Base-by-base conservation (phyloP, 1,284 basidiomycete genomes). In the Inonotus hispidus region DNA sequence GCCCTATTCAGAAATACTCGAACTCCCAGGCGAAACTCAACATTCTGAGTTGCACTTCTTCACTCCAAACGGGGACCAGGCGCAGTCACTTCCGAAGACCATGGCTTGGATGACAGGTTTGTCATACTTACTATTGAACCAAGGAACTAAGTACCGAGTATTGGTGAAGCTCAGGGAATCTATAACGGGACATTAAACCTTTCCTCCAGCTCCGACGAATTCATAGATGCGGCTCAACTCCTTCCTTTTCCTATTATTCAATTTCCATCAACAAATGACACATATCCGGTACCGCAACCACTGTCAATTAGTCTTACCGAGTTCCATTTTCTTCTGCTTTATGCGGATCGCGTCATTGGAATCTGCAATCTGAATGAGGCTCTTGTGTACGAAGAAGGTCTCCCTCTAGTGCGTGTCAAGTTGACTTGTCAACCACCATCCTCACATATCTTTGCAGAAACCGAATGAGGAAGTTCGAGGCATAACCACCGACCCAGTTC, bases 251-350 rank as follows among this genome's bases (percentile, higher is more conserved):
- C 85, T 38, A 57, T 73, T n/a, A 66, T 73, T 35, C 68, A 72
- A 29, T 67, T 71, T 23, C 59, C 72, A 58, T 56, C 71, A 1
- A 68, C 70, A 2, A 49, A 25, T 55, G 50, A 49, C 13, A 66
- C 68, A 10, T 53, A 63, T 27, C 64, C 68, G 16, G 60, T 65
- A 4, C 60, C n/a, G 65, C 61, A 57, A 10, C 91, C 92, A 1
- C 69, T 87, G 8, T 92, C 92, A 2, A 85, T 97, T 68, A 82
- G 87, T 14, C 75, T 97, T 61, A 97, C 95, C 0, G 91, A 96
- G 71, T 97, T 94, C 71, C 96, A 99, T 70, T 93, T 95, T 71
- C 77, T 99, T 23, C 73, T 98, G 13, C 78, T 99, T 1, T 98
- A 95, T 73, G 77, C 79, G 38, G 90, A 96, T 70, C 80, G 87